Evolutionary conservation across 2,329 filamentous ascomycete genomes (phyloP).

Genomic region (Scedosporium aurantiacum): DNA sequence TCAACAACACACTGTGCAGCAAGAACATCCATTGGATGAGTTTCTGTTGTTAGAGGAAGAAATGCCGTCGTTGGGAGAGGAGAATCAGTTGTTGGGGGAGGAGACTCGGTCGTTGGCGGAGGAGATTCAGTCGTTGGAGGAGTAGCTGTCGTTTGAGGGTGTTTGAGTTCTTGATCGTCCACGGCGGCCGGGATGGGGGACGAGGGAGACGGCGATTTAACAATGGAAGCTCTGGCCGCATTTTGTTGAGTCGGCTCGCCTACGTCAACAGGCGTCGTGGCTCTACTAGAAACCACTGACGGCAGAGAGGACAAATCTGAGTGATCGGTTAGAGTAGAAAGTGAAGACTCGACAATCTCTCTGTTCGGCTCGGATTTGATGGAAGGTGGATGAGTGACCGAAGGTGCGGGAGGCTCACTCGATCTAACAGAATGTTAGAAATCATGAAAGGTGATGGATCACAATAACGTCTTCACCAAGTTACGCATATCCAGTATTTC

Average conservation of each 20-base stretch:
- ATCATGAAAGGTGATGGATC: background rate
- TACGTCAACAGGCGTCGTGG: constrained; percentile 46
- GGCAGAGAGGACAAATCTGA: constrained; percentile 44
- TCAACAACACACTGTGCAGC: too few relatives aligned
- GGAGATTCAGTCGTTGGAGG: too few relatives aligned
- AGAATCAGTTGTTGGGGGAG: too few relatives aligned
- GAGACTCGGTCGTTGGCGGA: too few relatives aligned
- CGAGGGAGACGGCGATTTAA: background rate
- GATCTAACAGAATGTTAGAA: background rate
- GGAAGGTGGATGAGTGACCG: background rate
- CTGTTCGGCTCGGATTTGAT: background rate
- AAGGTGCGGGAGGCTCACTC: background rate
- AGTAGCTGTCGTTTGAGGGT: too few relatives aligned
- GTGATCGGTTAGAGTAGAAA: constrained; percentile 39
- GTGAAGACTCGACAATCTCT: constrained; percentile 34
- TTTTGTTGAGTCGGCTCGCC: constrained; percentile 14
- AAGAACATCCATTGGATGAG: too few relatives aligned
- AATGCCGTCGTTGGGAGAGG: too few relatives aligned
- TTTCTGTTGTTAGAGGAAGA: too few relatives aligned
- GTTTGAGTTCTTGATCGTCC: too few relatives aligned
- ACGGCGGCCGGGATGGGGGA: background rate
- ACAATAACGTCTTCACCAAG: too few relatives aligned
- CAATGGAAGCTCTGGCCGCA: background rate
- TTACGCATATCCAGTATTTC: too few relatives aligned
- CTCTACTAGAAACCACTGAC: constrained; percentile 50